Conservation (phyloP, 2,329 filamentous ascomycete genomes). For the Plectosphaerella sp. region DNA sequence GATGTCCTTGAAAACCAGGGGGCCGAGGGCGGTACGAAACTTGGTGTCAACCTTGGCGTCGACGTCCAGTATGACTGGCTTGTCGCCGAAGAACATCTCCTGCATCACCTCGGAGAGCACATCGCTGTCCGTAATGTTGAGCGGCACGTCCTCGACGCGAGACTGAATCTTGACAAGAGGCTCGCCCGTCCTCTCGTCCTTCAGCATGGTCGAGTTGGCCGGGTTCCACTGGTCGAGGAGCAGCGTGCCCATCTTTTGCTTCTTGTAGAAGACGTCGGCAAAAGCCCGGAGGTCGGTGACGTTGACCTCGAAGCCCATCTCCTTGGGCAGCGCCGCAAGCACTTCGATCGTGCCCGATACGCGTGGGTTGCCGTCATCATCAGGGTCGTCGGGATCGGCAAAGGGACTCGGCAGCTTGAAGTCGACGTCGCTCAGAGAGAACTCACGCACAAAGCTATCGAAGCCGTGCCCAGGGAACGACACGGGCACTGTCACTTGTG, state of each 20-base stretch:
- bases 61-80: constrained; percentile 67
- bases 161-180: constrained; percentile 71
- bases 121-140: constrained; percentile 76
- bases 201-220: constrained; percentile 72
- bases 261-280: constrained; percentile 76
- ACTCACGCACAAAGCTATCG: constrained; percentile 80
- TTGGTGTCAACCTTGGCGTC: constrained; percentile 78
- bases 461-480: constrained; percentile 79
- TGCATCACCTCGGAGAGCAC: constrained; percentile 80
- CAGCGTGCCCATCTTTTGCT: constrained; percentile 73
- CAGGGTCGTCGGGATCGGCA: constrained; percentile 67
- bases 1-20: constrained; percentile 76
- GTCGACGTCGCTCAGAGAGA: constrained; percentile 78
- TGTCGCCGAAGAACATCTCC: constrained; percentile 69
- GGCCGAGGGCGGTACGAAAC: constrained; percentile 75
- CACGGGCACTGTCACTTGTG: constrained; percentile 77
- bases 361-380: constrained; percentile 59
- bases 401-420: constrained; percentile 80
- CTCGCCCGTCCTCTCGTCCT: constrained; percentile 50
- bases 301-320: constrained; percentile 81
- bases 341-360: constrained; percentile 83
- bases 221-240: constrained; percentile 78
- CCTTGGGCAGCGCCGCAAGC: constrained; percentile 71
- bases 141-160: constrained; percentile 69
- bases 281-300: constrained; percentile 73